Evolutionary conservation across 768 basidiomycete species (phyloP).

Genomic region (Tremella fuciformis): DNA sequence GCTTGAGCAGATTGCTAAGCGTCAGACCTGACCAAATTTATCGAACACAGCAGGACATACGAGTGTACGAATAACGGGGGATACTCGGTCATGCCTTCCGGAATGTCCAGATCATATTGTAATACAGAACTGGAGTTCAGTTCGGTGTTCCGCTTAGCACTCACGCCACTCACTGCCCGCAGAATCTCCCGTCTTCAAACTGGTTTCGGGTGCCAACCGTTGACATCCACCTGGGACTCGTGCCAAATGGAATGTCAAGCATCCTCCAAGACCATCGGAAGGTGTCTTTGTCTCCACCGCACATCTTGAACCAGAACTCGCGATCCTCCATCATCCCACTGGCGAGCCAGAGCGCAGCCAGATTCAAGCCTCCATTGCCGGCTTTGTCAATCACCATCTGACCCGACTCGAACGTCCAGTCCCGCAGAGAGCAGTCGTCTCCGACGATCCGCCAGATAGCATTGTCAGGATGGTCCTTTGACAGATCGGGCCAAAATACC

Average conservation of each 20-base stretch:
- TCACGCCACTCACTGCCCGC: constrained; percentile 49
- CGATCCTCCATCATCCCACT: constrained; percentile 51
- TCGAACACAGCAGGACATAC: constrained; percentile 17
- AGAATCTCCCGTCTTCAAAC: constrained; percentile 45
- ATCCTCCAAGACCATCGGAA: constrained; percentile 54
- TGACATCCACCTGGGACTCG: constrained; percentile 51
- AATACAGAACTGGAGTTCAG: constrained; percentile 38
- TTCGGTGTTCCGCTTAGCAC: background rate
- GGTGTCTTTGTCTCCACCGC: constrained; percentile 54
- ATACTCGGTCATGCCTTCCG: constrained; percentile 16
- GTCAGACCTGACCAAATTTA: background rate
- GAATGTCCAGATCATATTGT: constrained; percentile 49
- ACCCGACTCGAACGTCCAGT: constrained; percentile 54
- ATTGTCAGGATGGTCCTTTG: constrained; percentile 55
- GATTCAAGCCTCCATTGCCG: constrained; percentile 53
- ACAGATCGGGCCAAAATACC: constrained; percentile 56
- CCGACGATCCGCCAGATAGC: constrained; percentile 54
- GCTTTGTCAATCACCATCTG: constrained; percentile 55
- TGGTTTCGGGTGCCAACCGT: constrained; percentile 42
- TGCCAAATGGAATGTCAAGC: constrained; percentile 46
- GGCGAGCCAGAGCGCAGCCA: constrained; percentile 53
- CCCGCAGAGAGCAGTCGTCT: constrained; percentile 45
- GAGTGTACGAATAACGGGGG: constrained; percentile 47
- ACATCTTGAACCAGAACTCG: constrained; percentile 55
- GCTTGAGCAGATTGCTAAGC: constrained; percentile 53